Conservation (phyloP, 2,329 filamentous ascomycete species). For the Penicillium hordei region DNA sequence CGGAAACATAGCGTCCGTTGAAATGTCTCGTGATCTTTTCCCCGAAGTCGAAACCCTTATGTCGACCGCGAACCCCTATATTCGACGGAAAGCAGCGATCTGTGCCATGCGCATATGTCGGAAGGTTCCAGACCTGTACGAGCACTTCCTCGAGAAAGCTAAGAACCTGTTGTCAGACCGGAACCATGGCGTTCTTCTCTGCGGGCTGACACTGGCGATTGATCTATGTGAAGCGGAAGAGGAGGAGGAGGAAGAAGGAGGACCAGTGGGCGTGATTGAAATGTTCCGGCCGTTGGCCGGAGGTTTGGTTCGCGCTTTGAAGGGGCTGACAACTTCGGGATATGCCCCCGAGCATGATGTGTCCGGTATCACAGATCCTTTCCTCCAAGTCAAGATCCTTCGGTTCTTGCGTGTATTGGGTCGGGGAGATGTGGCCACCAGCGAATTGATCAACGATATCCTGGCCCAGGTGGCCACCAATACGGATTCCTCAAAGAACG, state of each 20-base stretch:
- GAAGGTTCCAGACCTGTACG: conserved; percentile 94
- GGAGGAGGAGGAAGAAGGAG: conserved; percentile 80
- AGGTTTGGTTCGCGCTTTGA: conserved; percentile 82
- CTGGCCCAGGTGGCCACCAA: conserved; percentile 96
- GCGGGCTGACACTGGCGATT: conserved; percentile 84
- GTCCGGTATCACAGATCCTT: conserved; percentile 95
- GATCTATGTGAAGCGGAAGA: conserved; percentile 95
- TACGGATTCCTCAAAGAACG: conserved; percentile 96
- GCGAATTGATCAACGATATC: conserved; percentile 98
- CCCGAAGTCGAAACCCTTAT: conserved; percentile 91
- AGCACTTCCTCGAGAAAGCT: conserved; percentile 95
- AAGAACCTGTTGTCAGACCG: conserved; percentile 83
- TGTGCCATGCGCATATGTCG: conserved; percentile 98
- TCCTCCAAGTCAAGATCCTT: conserved; percentile 94
- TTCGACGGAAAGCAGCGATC: conserved; percentile 92
- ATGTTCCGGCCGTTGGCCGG: conserved; percentile 87
- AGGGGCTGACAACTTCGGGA: conserved; percentile 87
- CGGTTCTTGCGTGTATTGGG: conserved; percentile 81
- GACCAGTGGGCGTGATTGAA: conserved; percentile 85
- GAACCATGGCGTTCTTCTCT: conserved; percentile 93
- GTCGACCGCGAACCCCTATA: conserved; percentile 95
- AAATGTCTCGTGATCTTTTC: conserved; percentile 98
- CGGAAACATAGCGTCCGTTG: conserved; percentile 94
- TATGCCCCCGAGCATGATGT: conserved; percentile 98
- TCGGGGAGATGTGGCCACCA: conserved; percentile 80